phyloP scores from a whole-genome alignment of 2,329 filamentous ascomycete genomes.

The Colletotrichum cuscutae region DNA sequence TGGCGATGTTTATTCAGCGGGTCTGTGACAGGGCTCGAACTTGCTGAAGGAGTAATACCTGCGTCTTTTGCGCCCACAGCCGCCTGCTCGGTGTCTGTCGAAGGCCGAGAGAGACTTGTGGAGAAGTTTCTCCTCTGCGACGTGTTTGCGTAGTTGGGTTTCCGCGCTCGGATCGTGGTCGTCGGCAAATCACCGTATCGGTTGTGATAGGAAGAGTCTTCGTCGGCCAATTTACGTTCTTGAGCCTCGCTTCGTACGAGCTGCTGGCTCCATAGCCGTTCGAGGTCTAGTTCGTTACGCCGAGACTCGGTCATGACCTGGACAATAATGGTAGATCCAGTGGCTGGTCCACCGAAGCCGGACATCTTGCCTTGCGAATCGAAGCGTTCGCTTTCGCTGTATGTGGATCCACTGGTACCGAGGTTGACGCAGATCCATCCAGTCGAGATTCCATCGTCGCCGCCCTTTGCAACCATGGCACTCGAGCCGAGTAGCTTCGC shows the following conservation, averaged over 20 bases:
- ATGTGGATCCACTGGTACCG: slow-evolving; percentile 72
- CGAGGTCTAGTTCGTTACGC: slow-evolving; percentile 63
- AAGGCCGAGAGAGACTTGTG: slow-evolving; percentile 42
- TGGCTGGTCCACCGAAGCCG: slow-evolving; percentile 74
- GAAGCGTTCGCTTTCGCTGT: slow-evolving; percentile 54
- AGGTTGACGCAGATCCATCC: slow-evolving; percentile 97
- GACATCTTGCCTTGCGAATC: slow-evolving; percentile 69
- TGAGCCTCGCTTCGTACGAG: slow-evolving; percentile 45
- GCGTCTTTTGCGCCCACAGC: not conserved
- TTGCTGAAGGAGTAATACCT: slow-evolving; percentile 12
- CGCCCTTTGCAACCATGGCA: slow-evolving; percentile 68
- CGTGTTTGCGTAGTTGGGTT: slow-evolving; percentile 31
- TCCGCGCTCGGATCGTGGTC: slow-evolving; percentile 13
- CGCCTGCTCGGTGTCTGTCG: not conserved
- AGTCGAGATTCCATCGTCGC: slow-evolving; percentile 88
- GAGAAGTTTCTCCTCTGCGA: slow-evolving; percentile 48
- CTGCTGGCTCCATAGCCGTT: slow-evolving; percentile 60
- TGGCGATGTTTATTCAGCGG: slow-evolving; percentile 32
- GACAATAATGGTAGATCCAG: slow-evolving; percentile 64
- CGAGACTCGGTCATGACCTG: slow-evolving; percentile 67
- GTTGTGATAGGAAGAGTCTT: slow-evolving; percentile 40
- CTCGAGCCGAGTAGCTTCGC: slow-evolving; percentile 82
- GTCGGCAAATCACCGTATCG: slow-evolving; percentile 31
- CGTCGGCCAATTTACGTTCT: slow-evolving; percentile 19
- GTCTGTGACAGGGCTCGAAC: not conserved